phyloP scores from a whole-genome alignment of 306 rosid genomes.

The Malus sylvestris region DNA sequence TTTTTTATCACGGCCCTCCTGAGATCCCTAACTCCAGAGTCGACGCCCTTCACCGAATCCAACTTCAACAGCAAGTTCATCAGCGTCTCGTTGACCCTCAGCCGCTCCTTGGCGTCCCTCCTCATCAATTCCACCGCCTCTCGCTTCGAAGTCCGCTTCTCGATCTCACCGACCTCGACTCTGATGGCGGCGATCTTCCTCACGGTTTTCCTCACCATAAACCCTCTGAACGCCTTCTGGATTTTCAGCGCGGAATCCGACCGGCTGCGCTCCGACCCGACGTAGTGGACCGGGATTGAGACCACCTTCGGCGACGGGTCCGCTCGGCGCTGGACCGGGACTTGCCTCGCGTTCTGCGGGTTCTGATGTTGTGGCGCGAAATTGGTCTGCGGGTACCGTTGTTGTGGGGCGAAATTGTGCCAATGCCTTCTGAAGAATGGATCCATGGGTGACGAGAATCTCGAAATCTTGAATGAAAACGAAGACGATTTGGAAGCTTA shows the following conservation, averaged over 20 bases:
- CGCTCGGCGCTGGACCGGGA: slow-evolving; percentile 9
- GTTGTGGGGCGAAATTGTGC: background rate
- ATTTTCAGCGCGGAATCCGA: slow-evolving; percentile 37
- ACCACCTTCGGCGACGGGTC: slow-evolving; percentile 35
- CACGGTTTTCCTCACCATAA: slow-evolving; percentile 49
- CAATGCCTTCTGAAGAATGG: slow-evolving; percentile 20
- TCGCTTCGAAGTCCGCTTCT: slow-evolving; percentile 10
- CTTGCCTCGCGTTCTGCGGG: background rate
- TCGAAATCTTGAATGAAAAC: background rate
- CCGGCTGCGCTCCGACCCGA: slow-evolving; percentile 20
- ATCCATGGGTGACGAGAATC: background rate
- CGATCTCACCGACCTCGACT: slow-evolving; percentile 40
- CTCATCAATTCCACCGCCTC: slow-evolving; percentile 25
- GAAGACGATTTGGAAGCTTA: background rate
- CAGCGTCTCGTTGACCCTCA: slow-evolving; percentile 45
- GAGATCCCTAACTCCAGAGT: slow-evolving; percentile 45
- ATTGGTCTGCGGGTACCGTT: background rate
- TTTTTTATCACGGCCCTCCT: slow-evolving; percentile 50
- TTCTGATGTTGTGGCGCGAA: background rate
- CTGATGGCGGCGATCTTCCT: slow-evolving; percentile 39
- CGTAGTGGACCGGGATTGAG: slow-evolving; percentile 53
- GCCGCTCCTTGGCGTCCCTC: slow-evolving; percentile 45
- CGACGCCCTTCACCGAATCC: slow-evolving; percentile 53
- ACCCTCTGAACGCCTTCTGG: slow-evolving; percentile 57
- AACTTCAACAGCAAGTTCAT: slow-evolving; percentile 59